Conservation (phyloP, 805 yeast genomes). For the Candida hungchunana region DNA sequence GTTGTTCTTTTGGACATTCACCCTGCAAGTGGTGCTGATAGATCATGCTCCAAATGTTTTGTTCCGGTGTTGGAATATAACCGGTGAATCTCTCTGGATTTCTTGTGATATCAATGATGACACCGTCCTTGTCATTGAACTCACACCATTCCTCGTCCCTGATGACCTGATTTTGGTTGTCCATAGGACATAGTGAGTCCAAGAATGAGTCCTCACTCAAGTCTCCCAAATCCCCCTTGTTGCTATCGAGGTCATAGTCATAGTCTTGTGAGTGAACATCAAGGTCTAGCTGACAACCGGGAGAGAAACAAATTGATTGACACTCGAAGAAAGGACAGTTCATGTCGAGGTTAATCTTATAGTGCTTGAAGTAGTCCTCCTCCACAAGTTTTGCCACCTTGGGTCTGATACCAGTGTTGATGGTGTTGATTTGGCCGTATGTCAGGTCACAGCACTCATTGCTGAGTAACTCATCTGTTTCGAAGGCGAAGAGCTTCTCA, state of each 20-base stretch:
- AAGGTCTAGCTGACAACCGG: conserved; percentile 27
- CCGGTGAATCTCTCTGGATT: conserved; percentile 98
- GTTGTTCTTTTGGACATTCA: conserved; percentile 74
- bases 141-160: conserved; percentile 66
- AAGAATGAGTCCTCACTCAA: conserved; percentile 33
- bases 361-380: conserved; percentile 79
- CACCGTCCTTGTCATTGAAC: conserved; percentile 65
- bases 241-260: conserved; percentile 23
- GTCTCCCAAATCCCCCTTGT: conserved; percentile 40
- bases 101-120: conserved; percentile 76
- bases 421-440: conserved; percentile 44
- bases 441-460: conserved; percentile 35
- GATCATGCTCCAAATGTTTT: conserved; percentile 89
- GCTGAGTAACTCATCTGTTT: conserved; percentile 17
- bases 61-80: conserved; percentile 88
- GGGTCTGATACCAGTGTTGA: conserved; percentile 52
- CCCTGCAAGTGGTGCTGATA: conserved; percentile 65
- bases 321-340: conserved; percentile 83
- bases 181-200: conserved; percentile 33
- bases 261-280: conserved; percentile 27
- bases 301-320: conserved; percentile 36
- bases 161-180: conserved; percentile 22
- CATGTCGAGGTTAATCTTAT: conserved; percentile 69
- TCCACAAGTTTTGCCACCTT: conserved; percentile 52
- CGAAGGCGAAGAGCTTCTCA: conserved; percentile 19